A percentile compares a stretch with the other conserved stretches of the same genome.
These are phyloP conservation scores for Noccaea bulbosa DNA, from an alignment of 345 rosid species.

Conservation along the genomic window DNA sequence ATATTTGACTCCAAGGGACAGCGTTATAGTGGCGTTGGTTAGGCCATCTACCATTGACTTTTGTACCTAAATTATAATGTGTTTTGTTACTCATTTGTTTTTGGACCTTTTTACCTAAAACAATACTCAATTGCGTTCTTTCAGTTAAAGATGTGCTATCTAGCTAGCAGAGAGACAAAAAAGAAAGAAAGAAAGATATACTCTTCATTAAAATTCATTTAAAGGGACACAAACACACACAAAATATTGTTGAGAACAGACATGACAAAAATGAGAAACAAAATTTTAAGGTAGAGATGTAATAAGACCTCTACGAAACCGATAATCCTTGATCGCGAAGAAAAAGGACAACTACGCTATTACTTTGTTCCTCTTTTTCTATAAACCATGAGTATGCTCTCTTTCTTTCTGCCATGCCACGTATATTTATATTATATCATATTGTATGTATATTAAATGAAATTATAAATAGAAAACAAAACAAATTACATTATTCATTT, in stretches of 20 bases:
- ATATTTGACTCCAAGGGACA: constrained; percentile 31
- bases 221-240: constrained; percentile 20
- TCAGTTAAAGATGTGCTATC: no score
- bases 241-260: constrained; percentile 8
- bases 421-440: constrained; percentile 19
- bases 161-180: no score
- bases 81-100: not conserved
- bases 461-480: not conserved
- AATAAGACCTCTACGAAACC: not conserved
- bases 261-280: constrained; percentile 17
- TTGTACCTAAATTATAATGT: constrained; percentile 11
- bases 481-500: constrained; percentile 41
- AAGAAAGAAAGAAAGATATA: not conserved
- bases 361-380: constrained; percentile 34
- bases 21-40: constrained; percentile 36
- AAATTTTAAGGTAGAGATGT: constrained; percentile 17
- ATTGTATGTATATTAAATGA: constrained; percentile 26
- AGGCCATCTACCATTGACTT: constrained; percentile 37
- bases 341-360: constrained; percentile 4
- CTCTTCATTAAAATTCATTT: constrained; percentile 1
- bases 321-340: not conserved
- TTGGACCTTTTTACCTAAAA: not conserved
- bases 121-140: no score
- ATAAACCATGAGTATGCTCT: constrained; percentile 33
- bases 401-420: constrained; percentile 30